Conservation (phyloP, 2,329 filamentous ascomycete genomes). For the Phoma sp. region DNA sequence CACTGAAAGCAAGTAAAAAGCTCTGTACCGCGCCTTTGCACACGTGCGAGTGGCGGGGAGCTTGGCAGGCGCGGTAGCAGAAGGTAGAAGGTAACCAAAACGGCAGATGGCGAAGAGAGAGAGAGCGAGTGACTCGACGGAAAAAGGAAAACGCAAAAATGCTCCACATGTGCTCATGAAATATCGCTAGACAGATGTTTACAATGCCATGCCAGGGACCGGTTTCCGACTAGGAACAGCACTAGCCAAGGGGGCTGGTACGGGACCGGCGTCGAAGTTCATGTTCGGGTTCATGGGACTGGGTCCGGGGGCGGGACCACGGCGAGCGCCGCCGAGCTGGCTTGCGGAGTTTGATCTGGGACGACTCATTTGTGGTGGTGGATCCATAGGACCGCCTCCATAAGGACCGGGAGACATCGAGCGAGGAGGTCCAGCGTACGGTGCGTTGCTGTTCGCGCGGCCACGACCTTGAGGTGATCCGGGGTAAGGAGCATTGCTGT, state of each 20-base stretch:
- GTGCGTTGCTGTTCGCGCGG: constrained; percentile 49
- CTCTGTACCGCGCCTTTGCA: neutral
- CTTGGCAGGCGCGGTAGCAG: constrained; percentile 7
- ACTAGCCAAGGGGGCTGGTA: constrained; percentile 7
- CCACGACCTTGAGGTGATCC: constrained; percentile 27
- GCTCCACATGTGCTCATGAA: constrained; percentile 33
- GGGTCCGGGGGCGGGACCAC: constrained; percentile 41
- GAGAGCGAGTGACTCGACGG: constrained; percentile 8
- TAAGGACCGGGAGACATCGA: constrained; percentile 51
- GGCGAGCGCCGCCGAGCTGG: constrained; percentile 35
- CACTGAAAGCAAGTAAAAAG: constrained; percentile 22
- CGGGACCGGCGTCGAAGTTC: constrained; percentile 6
- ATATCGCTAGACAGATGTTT: constrained; percentile 11
- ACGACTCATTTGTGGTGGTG: constrained; percentile 42
- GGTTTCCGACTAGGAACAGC: constrained; percentile 53
- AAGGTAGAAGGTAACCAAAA: constrained; percentile 19
- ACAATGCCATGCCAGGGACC: constrained; percentile 56
- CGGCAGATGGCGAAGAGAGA: constrained; percentile 15
- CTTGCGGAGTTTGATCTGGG: constrained; percentile 49
- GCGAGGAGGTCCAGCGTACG: constrained; percentile 43
- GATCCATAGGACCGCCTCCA: constrained; percentile 43
- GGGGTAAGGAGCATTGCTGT: constrained; percentile 47
- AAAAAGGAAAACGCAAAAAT: constrained; percentile 21
- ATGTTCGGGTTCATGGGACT: constrained; percentile 46
- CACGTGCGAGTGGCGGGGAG: neutral